phyloP scores from a whole-genome alignment of 2,329 filamentous ascomycete species.

The Verticillium dahliae region DNA sequence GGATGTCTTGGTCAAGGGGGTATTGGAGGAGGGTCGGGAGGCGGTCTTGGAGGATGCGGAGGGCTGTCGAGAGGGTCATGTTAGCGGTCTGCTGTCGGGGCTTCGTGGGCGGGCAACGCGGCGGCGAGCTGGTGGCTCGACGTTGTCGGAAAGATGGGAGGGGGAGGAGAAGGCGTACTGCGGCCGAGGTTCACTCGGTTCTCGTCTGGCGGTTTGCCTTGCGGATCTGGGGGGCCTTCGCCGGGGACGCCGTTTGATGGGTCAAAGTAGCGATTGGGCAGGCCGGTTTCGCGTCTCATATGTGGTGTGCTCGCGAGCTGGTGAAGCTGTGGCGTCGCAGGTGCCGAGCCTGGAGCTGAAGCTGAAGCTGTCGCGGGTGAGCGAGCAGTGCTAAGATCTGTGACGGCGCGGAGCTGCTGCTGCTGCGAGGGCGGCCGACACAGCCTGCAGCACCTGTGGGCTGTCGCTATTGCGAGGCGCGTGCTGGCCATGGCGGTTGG shows the following conservation, averaged over 20 bases:
- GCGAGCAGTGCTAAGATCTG: background rate
- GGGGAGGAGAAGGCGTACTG: conserved; percentile 36
- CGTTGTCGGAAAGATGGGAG: background rate
- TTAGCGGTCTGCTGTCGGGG: background rate
- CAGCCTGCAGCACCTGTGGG: background rate
- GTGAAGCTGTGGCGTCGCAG: background rate
- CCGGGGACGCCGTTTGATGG: conserved; percentile 6
- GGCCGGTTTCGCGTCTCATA: background rate
- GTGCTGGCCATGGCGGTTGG: background rate
- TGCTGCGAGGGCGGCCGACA: background rate
- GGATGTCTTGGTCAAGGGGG: conserved; percentile 66
- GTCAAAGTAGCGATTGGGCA: conserved; percentile 9
- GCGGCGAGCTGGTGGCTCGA: too few relatives aligned
- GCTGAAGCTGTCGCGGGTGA: background rate
- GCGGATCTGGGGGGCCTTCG: conserved; percentile 5
- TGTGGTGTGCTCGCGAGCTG: background rate
- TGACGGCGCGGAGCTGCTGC: background rate
- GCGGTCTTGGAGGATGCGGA: conserved; percentile 58
- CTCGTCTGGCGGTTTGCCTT: conserved; percentile 36
- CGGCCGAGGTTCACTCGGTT: conserved; percentile 59
- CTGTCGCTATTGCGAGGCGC: background rate
- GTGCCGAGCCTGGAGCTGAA: background rate
- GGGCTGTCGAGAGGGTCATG: conserved; percentile 34
- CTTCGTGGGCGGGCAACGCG: too few relatives aligned
- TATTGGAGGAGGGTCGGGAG: conserved; percentile 62